These are phyloP conservation scores for Rhizophagus sp. DNA, from an alignment of 192 early-diverging fungal species.

Conservation along the genomic window DNA sequence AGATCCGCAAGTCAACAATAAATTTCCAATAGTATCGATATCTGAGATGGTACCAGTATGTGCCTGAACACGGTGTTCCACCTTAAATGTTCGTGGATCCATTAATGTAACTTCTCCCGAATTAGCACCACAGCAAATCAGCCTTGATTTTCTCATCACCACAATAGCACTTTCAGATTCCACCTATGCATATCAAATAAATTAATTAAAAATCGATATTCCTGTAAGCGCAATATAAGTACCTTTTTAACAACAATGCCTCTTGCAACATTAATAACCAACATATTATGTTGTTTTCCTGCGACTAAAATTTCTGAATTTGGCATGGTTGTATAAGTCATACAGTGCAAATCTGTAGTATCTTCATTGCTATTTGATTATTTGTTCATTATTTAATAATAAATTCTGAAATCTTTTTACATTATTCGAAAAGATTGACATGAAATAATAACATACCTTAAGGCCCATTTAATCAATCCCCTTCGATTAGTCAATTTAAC, in stretches of 20 bases:
- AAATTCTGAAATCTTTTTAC: too few species aligned
- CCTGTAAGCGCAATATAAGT: slow-evolving; percentile 26
- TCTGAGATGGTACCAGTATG: slow-evolving; percentile 79
- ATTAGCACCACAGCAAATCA: slow-evolving; percentile 65
- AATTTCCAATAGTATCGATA: slow-evolving; percentile 74
- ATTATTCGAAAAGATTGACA: background rate
- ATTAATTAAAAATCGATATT: background rate
- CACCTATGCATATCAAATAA: slow-evolving; percentile 25
- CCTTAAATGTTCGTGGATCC: slow-evolving; percentile 64
- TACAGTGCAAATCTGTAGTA: slow-evolving; percentile 54
- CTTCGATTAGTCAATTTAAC: slow-evolving; percentile 63
- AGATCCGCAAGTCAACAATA: slow-evolving; percentile 76
- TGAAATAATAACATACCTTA: slow-evolving; percentile 48
- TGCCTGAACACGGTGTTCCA: slow-evolving; percentile 65
- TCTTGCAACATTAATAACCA: slow-evolving; percentile 49
- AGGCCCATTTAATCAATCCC: slow-evolving; percentile 54
- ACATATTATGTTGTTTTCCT: slow-evolving; percentile 56
- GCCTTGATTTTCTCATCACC: slow-evolving; percentile 64
- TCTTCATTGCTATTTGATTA: slow-evolving; percentile 44
- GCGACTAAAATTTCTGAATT: slow-evolving; percentile 61
- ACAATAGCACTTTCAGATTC: slow-evolving; percentile 54
- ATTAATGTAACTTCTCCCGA: slow-evolving; percentile 65
- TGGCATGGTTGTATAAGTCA: slow-evolving; percentile 51
- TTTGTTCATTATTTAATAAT: background rate
- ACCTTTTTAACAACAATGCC: slow-evolving; percentile 50